Evolutionary conservation across 495 filamentous ascomycete species (phyloP), one percentile per base, ranked within the genome.

Genomic region (Venustampulla echinocandica): DNA sequence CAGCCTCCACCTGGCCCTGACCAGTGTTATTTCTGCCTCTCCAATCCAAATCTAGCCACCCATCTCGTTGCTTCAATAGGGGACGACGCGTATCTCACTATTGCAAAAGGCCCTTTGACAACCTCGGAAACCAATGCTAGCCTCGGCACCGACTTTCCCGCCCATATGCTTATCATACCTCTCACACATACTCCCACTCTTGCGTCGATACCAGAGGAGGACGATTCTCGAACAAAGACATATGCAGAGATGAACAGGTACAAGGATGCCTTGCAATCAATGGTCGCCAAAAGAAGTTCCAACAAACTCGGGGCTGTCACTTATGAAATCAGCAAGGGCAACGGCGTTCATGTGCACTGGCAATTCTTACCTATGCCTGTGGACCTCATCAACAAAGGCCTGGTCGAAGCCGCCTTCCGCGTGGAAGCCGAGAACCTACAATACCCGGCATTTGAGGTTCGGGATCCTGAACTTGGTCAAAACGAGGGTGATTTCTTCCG

Each of bases 11-110:
- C 84, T 3, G 78, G 78, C 2, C 87, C 87, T 0, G 79, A 82
- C 18, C 72, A 79, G 51, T 98, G 92, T 61, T 98, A 90, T 72
- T 96, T 98, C 72, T 98, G 92, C 61, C 71, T 97, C 3, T 84
- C 82, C 7, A 96, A 92, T 59, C 77, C 81, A 14, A 81, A 80
- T 44, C 64, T 93, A 21, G 81, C 84, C 27, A 84, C 82, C 0
- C 90, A 98, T 62, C 85, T 97, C 58, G 82, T 96, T 54, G 81
- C 82, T 52, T 86, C 81, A 19, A 88, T 98, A 54, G 92, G 83
- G 36, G 75, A 81, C 21, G 84, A 95, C 38, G 62, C 77, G 43
- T 97, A 97, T 61, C 68, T 97, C 33, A 92, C 90, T 38, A 92
- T 80, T 23, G 87, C 93, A 37, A 96, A 95, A 65, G 92, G 92